Evolutionary conservation across 139 green algal species (phyloP).

Genomic region (Micractinium conductrix): DNA sequence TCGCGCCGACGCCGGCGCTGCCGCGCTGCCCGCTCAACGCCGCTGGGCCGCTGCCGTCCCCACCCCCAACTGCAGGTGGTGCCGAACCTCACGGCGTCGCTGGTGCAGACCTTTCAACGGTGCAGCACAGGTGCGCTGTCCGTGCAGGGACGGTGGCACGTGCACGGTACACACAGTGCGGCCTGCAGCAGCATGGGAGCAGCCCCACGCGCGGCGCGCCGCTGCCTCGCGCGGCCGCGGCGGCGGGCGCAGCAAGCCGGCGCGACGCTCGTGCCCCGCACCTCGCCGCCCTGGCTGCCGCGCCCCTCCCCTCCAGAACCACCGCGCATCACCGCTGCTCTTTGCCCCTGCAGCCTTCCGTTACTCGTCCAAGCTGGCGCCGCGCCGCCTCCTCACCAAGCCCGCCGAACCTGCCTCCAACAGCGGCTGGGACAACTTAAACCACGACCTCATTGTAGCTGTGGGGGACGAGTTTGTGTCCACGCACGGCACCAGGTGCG

Average conservation of each 20-base stretch:
- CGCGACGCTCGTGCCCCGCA: background rate
- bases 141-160: background rate
- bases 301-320: background rate
- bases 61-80: conserved; percentile 19
- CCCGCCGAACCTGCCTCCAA: conserved; percentile 69
- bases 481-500: conserved; percentile 23
- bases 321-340: background rate
- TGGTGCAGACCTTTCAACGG: conserved; percentile 42
- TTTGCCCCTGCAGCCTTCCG: conserved; percentile 26
- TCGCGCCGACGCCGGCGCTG: too few species aligned
- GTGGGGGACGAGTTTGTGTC: conserved; percentile 72
- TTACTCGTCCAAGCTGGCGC: conserved; percentile 43
- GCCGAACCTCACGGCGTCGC: conserved; percentile 1
- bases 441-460: conserved; percentile 87
- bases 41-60: background rate
- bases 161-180: background rate
- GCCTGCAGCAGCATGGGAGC: background rate
- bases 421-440: conserved; percentile 86
- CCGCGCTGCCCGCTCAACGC: too few species aligned
- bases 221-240: too few species aligned
- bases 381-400: conserved; percentile 75
- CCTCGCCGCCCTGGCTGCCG: background rate
- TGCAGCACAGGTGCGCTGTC: conserved; percentile 39
- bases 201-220: too few species aligned
- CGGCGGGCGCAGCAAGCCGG: background rate